Evolutionary conservation across 176 grass and related monocot genomes (phyloP).

Genomic region (Miscanthus lutarioriparius): DNA sequence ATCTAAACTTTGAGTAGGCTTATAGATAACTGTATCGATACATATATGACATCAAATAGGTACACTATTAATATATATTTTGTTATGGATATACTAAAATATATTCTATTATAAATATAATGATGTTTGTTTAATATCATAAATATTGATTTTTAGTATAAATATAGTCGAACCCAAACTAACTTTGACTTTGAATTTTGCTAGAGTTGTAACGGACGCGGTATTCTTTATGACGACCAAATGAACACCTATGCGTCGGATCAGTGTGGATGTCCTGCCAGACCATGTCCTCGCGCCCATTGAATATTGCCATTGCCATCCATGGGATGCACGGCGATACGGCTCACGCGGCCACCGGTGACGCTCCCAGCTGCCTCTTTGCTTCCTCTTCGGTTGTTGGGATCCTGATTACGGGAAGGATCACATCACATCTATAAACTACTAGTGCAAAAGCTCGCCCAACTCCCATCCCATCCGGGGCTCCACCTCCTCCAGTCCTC

Average conservation of each 20-base stretch:
- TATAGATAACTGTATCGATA: no score
- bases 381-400: neutral
- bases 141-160: no score
- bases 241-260: neutral
- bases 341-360: conserved; percentile 11
- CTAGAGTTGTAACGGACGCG: neutral
- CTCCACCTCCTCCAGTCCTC: conserved; percentile 9
- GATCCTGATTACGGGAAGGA: neutral
- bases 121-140: no score
- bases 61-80: no score
- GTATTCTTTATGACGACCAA: neutral
- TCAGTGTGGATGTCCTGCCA: neutral
- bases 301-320: neutral
- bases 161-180: no score
- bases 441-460: neutral
- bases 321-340: neutral
- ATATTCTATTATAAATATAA: no score
- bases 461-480: neutral
- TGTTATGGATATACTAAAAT: no score
- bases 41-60: no score
- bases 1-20: no score
- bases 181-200: no score
- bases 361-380: neutral
- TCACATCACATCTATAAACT: neutral
- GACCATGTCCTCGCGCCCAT: neutral